A percentile compares a stretch with the other conserved stretches of the same genome.
These are phyloP conservation scores for Murraya koenigii DNA, from an alignment of 345 rosid species.

Conservation along the genomic window DNA sequence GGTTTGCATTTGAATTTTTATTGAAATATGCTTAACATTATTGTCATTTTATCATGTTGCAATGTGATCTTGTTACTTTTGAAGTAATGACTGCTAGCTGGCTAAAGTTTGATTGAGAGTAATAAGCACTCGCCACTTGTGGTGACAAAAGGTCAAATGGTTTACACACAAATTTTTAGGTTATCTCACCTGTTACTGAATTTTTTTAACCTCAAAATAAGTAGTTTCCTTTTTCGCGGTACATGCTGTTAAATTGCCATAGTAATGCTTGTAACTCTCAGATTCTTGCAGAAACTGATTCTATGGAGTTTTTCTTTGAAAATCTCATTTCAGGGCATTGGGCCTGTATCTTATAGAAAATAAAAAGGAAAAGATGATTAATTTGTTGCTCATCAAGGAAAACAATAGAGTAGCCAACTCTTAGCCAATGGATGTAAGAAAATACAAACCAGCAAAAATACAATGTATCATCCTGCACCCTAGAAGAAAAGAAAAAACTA, in stretches of 20 bases:
- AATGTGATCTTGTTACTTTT: conserved; percentile 2
- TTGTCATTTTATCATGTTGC: conserved; percentile 9
- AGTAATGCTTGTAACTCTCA: not conserved
- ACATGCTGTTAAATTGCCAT: not conserved
- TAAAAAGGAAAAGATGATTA: not conserved
- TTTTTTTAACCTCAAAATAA: not conserved
- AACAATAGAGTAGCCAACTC: not conserved
- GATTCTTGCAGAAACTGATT: not conserved
- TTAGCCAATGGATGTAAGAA: too few species aligned
- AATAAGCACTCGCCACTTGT: not conserved
- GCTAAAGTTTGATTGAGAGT: not conserved
- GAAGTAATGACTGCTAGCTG: not conserved
- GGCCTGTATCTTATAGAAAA: not conserved
- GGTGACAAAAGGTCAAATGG: not conserved
- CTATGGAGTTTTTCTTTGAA: not conserved
- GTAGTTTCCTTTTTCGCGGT: not conserved
- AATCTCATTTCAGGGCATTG: not conserved
- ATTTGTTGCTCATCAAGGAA: not conserved
- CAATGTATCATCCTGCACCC: not conserved
- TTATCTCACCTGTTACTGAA: not conserved
- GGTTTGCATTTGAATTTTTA: conserved; percentile 44
- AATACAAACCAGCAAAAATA: too few species aligned
- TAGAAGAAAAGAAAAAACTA: not conserved
- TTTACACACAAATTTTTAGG: not conserved
- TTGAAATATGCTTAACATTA: not conserved